Evolutionary conservation across 2,329 filamentous ascomycete genomes (phyloP).

Genomic region (Pezicula rhizophila): DNA sequence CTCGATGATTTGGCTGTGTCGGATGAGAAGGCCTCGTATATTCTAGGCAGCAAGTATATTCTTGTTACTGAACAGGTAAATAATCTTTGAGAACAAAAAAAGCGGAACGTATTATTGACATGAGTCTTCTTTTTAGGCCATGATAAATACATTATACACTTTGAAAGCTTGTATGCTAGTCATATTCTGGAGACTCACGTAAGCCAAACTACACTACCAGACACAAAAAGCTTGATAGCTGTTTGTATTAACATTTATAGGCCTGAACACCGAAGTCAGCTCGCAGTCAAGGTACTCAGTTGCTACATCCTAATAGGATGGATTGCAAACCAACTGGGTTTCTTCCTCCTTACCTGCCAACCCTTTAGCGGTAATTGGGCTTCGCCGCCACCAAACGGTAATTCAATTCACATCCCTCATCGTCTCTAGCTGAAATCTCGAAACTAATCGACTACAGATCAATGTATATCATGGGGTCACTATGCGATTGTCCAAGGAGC

Average conservation of each 20-base stretch:
- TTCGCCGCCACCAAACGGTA: neutral
- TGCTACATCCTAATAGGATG: neutral
- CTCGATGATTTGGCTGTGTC: neutral
- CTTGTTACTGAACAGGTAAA: neutral
- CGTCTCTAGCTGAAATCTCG: neutral
- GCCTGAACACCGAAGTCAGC: neutral
- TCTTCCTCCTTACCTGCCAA: neutral
- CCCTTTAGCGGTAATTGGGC: conserved; percentile 1
- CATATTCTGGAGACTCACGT: neutral
- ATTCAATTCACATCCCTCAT: neutral
- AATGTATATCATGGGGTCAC: neutral
- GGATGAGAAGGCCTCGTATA: neutral
- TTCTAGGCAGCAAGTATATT: neutral
- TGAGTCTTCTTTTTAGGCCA: neutral
- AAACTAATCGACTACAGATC: neutral
- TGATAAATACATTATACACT: neutral
- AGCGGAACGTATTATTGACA: no score
- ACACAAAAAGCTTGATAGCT: neutral
- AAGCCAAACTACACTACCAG: neutral
- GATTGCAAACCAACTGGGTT: neutral
- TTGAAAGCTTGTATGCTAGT: neutral
- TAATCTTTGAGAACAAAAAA: neutral
- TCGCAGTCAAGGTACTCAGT: neutral
- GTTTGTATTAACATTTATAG: neutral
- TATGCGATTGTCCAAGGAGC: neutral